Base-by-base conservation (phyloP, 345 rosid genomes). In the Heritiera fomes region DNA sequence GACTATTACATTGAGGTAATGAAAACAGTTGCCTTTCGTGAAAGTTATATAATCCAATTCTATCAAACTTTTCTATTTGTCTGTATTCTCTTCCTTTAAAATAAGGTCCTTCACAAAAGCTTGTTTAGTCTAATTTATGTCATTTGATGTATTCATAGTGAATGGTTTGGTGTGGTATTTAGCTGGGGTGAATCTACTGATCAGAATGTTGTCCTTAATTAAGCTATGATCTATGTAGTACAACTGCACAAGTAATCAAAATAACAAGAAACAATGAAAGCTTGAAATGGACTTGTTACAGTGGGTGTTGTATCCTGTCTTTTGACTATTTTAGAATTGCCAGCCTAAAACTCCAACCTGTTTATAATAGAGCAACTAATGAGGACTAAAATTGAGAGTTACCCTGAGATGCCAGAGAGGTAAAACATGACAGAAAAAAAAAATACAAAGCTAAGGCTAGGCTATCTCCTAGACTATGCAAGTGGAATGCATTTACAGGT, bases 1-100 rank as follows among this genome's bases (percentile, higher is more conserved):
- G 89, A 87, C 67, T 73, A 50, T 80, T 84, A 87, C 52, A 47
- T 75, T 20, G 83, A 84, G 87, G 87, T 81, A 78, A 47, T 20
- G 20, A 5, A 34, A 66, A 65, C 5, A 1, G 1, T 38, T 65
- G 12, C 47, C 70, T 40, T 65, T 40, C 45, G 1, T 38, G 20
- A 65, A 65, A 61, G 38, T 11, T 61, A 0, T 20, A n/a, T 58
- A 12, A 7, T 58, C 62, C 11, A 58, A 58, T 58, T 20, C 18
- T 2, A 62, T 38, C 40, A 10, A 15, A 11, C 58, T 14, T 52
- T 78, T 34, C 15, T 3, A 41, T 3, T 11, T 34, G 60, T 47
- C n/a, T 23, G 28, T 17, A 10, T 5, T 43, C 45, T 43, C 45
- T 56, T 6, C 2, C 30, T 43, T 14, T 6, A 11, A 55, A 0